A percentile compares a stretch with the other conserved stretches of the same genome.
Conservation (phyloP, 2,329 filamentous ascomycete species). For the Epichloe sibirici region DNA sequence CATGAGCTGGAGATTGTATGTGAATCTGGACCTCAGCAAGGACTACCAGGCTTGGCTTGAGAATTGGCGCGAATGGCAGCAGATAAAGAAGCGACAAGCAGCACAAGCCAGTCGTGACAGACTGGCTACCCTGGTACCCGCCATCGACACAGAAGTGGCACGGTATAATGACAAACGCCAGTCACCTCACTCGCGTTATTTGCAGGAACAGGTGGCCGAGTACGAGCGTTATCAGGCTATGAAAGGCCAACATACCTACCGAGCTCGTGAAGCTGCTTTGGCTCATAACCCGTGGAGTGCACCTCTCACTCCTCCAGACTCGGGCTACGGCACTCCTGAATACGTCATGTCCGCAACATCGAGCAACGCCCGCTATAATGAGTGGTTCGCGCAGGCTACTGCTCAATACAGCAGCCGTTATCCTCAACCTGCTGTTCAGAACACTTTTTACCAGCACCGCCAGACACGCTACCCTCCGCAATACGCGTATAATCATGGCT, state of each 20-base stretch:
- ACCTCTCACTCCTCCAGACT: conserved; percentile 47
- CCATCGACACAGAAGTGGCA: conserved; percentile 31
- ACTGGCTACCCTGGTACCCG: conserved; percentile 34
- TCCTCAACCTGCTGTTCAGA: conserved; percentile 29
- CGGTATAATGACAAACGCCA: conserved; percentile 27
- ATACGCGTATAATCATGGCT: conserved; percentile 32
- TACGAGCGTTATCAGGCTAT: conserved; percentile 36
- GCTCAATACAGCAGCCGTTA: conserved; percentile 33
- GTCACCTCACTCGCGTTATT: conserved; percentile 32
- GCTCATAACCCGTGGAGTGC: conserved; percentile 33
- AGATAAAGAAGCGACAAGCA: conserved; percentile 41
- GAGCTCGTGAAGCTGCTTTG: conserved; percentile 33
- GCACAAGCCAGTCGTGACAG: conserved; percentile 37
- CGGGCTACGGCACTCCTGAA: conserved; percentile 49
- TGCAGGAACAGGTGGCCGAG: conserved; percentile 43
- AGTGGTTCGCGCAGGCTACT: conserved; percentile 39
- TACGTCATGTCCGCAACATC: conserved; percentile 43
- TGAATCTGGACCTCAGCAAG: conserved; percentile 67
- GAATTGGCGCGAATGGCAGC: conserved; percentile 47
- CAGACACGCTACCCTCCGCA: conserved; percentile 28
- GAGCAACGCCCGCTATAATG: conserved; percentile 42
- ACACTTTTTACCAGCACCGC: conserved; percentile 28
- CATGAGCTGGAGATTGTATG: conserved; percentile 76
- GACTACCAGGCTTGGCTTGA: conserved; percentile 53
- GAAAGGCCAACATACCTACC: conserved; percentile 31